These are phyloP conservation scores for Apiotrichum gamsii DNA, from an alignment of 1,284 basidiomycete genomes.

Conservation along the genomic window DNA sequence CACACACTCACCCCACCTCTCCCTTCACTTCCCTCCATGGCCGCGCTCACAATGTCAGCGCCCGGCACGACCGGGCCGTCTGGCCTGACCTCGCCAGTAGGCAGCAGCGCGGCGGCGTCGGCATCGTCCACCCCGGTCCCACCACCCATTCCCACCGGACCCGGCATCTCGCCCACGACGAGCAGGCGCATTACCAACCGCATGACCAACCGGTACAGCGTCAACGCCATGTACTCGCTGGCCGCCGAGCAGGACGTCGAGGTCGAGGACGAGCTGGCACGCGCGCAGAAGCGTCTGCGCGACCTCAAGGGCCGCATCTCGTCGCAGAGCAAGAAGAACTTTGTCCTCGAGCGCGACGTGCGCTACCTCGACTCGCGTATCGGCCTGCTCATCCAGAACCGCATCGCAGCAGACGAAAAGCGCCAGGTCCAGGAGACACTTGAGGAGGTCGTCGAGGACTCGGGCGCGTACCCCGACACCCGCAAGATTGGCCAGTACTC, in stretches of 20 bases:
- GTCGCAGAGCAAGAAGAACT: conserved; percentile 98
- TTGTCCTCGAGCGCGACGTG: conserved; percentile 95
- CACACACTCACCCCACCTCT: neutral
- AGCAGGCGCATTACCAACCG: conserved; percentile 55
- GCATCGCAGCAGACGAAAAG: conserved; percentile 96
- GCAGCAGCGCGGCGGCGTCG: neutral
- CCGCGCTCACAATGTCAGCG: conserved; percentile 15
- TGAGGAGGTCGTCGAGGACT: conserved; percentile 77
- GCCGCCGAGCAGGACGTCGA: conserved; percentile 98
- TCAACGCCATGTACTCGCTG: conserved; percentile 93
- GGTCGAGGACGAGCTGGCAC: conserved; percentile 92
- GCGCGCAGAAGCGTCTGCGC: conserved; percentile 92
- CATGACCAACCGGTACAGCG: conserved; percentile 93
- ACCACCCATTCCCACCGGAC: neutral
- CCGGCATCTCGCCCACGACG: conserved; percentile 2
- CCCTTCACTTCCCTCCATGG: conserved; percentile 6
- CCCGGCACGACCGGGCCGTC: conserved; percentile 5
- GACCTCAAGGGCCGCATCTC: conserved; percentile 97
- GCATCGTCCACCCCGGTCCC: neutral
- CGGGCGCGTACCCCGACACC: conserved; percentile 83
- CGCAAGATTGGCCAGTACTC: conserved; percentile 86
- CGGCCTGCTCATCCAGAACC: conserved; percentile 93
- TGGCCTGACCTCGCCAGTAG: neutral
- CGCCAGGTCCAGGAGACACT: conserved; percentile 88
- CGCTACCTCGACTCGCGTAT: conserved; percentile 97